Percentiles rank a stretch among this genome's conserved stretches.
phyloP scores from a whole-genome alignment of 2,329 filamentous ascomycete species.

The Dactylellina sp. region DNA sequence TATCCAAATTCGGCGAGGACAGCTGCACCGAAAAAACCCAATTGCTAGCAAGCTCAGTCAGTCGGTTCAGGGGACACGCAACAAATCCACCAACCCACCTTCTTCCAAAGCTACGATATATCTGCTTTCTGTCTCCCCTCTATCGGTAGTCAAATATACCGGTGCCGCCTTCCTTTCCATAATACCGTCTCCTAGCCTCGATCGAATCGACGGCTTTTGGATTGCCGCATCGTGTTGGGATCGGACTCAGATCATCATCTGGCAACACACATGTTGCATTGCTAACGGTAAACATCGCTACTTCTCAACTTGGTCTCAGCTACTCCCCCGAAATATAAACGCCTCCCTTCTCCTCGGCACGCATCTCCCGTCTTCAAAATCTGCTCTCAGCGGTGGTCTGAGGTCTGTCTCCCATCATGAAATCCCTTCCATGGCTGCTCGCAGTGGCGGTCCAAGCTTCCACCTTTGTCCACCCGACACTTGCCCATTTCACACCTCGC shows the following conservation, averaged over 20 bases:
- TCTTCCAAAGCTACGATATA: not conserved
- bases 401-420: conserved; percentile 39
- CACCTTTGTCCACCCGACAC: conserved; percentile 45
- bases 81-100: conserved; percentile 17
- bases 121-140: not conserved
- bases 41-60: not conserved
- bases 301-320: conserved; percentile 6
- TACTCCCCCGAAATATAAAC: conserved; percentile 1
- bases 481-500: conserved; percentile 66
- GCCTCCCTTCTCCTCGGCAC: conserved; percentile 2
- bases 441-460: conserved; percentile 39
- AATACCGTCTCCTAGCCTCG: too few relatives aligned
- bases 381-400: conserved; percentile 1
- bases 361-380: not conserved
- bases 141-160: not conserved
- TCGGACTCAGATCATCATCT: conserved; percentile 13
- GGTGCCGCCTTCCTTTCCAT: not conserved
- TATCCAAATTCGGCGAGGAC: conserved; percentile 35
- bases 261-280: conserved; percentile 28
- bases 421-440: conserved; percentile 46
- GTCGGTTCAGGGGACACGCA: conserved; percentile 42
- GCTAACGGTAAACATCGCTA: conserved; percentile 33
- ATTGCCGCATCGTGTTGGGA: conserved; percentile 14
- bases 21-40: conserved; percentile 4
- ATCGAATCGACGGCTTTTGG: not conserved